These are phyloP conservation scores for Corylus avellana DNA, from an alignment of 306 rosid species.

Conservation along the genomic window DNA sequence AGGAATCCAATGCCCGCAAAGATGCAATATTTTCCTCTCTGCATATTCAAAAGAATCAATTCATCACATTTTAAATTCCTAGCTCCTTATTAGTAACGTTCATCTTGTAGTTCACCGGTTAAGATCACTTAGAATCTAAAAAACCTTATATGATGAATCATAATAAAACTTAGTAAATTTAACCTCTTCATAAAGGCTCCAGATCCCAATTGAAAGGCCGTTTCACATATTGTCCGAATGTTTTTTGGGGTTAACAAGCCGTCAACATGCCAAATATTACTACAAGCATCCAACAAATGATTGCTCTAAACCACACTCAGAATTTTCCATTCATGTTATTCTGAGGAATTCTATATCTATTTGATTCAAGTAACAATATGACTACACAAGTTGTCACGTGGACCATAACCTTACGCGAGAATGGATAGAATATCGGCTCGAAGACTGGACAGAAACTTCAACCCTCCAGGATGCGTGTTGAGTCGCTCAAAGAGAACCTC, in stretches of 20 bases:
- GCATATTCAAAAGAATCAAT: conserved; percentile 25
- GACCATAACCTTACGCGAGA: conserved; percentile 67
- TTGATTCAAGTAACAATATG: not conserved
- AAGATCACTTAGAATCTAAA: not conserved
- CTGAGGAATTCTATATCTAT: not conserved
- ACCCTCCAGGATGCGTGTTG: conserved; percentile 90
- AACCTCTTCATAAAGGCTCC: not conserved
- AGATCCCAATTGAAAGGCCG: not conserved
- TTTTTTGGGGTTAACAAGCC: not conserved
- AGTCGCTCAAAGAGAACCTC: conserved; percentile 91
- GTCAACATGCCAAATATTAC: not conserved
- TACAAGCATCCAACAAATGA: not conserved
- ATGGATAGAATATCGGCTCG: conserved; percentile 78
- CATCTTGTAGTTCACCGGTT: not conserved
- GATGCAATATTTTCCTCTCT: conserved; percentile 81
- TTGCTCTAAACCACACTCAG: not conserved
- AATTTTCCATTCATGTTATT: not conserved
- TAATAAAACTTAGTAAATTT: not conserved
- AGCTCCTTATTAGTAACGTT: not conserved
- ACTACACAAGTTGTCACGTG: not conserved
- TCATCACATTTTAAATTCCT: conserved; percentile 26
- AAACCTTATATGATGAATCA: not conserved
- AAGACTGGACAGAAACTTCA: conserved; percentile 71
- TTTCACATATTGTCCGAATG: not conserved
- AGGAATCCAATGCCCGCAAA: conserved; percentile 82